Conservation (phyloP, 148 eudicot genomes). For the Rhododendron ovatum region DNA sequence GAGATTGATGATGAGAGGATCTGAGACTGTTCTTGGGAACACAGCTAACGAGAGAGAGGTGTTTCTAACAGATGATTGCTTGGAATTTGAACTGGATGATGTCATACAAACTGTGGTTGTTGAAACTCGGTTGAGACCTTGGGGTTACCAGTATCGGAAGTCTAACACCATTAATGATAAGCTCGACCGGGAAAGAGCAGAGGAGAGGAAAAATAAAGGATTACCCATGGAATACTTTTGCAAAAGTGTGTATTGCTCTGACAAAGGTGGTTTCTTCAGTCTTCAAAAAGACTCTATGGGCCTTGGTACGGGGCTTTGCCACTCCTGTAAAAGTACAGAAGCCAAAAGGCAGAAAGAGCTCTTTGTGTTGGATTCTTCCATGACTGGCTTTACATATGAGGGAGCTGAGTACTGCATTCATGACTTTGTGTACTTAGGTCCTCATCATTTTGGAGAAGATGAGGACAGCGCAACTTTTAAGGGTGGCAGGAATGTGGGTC, state of each 20-base stretch:
- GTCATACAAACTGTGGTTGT: slow-evolving; percentile 41
- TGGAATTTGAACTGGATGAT: slow-evolving; percentile 64
- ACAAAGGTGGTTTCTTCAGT: slow-evolving; percentile 80
- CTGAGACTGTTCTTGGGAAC: slow-evolving; percentile 71
- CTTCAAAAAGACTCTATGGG: slow-evolving; percentile 54
- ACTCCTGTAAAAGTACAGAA: slow-evolving; percentile 53
- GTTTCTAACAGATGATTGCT: slow-evolving; percentile 75
- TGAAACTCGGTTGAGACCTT: slow-evolving; percentile 49
- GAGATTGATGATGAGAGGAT: slow-evolving; percentile 65
- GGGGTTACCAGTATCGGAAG: slow-evolving; percentile 80
- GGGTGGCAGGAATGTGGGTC: slow-evolving; percentile 91
- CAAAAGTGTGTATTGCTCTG: slow-evolving; percentile 75
- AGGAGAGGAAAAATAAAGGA: slow-evolving; percentile 75
- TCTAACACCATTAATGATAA: slow-evolving; percentile 56
- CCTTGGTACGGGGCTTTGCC: slow-evolving; percentile 65
- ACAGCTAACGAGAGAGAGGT: slow-evolving; percentile 83
- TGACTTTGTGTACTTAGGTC: slow-evolving; percentile 70
- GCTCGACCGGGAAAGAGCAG: slow-evolving; percentile 69
- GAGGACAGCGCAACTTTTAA: slow-evolving; percentile 58
- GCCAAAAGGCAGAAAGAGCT: slow-evolving; percentile 34
- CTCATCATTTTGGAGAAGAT: slow-evolving; percentile 49
- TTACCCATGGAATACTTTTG: slow-evolving; percentile 79
- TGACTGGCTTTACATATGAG: slow-evolving; percentile 50
- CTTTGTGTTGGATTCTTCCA: slow-evolving; percentile 47
- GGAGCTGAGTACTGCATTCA: slow-evolving; percentile 61